phyloP scores from a whole-genome alignment of 192 early-diverging fungal genomes.

The Coemansia sp. region DNA sequence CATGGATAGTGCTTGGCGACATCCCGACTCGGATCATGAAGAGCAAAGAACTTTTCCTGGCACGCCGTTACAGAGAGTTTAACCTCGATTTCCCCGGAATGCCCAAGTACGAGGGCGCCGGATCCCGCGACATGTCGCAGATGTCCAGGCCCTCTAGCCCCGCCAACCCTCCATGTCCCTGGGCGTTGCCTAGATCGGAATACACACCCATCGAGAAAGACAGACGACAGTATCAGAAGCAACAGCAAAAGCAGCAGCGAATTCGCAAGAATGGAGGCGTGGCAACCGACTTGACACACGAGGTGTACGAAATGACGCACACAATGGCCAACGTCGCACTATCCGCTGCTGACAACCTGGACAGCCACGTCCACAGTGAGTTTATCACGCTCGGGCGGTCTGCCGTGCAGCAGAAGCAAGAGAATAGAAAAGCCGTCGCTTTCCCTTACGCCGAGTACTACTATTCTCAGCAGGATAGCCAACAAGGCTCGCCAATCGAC shows the following conservation, averaged over 20 bases:
- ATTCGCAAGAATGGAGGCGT: conserved; percentile 21
- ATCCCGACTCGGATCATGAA: conserved; percentile 55
- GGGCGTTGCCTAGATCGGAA: not conserved
- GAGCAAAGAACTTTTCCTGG: conserved; percentile 56
- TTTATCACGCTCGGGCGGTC: conserved; percentile 26
- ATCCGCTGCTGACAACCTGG: conserved; percentile 25
- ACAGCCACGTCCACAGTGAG: conserved; percentile 33
- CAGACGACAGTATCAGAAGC: conserved; percentile 7
- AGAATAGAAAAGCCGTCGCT: conserved; percentile 6
- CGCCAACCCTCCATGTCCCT: not conserved
- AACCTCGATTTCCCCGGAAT: conserved; percentile 48
- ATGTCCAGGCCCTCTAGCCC: not conserved
- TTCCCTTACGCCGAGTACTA: conserved; percentile 30
- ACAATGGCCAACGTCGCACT: conserved; percentile 37
- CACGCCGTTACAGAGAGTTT: conserved; percentile 54
- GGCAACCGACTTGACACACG: conserved; percentile 19
- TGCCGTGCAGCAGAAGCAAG: conserved; percentile 3
- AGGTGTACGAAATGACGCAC: conserved; percentile 27
- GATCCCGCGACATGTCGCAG: not conserved
- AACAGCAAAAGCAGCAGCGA: conserved; percentile 25
- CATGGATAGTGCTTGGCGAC: conserved; percentile 57
- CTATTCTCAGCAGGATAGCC: conserved; percentile 1
- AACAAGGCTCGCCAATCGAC: conserved; percentile 12
- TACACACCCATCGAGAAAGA: not conserved
- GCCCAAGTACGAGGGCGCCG: conserved; percentile 13